Evolutionary conservation across 129 eudicot species (phyloP).

Genomic region (Mikania micrantha): DNA sequence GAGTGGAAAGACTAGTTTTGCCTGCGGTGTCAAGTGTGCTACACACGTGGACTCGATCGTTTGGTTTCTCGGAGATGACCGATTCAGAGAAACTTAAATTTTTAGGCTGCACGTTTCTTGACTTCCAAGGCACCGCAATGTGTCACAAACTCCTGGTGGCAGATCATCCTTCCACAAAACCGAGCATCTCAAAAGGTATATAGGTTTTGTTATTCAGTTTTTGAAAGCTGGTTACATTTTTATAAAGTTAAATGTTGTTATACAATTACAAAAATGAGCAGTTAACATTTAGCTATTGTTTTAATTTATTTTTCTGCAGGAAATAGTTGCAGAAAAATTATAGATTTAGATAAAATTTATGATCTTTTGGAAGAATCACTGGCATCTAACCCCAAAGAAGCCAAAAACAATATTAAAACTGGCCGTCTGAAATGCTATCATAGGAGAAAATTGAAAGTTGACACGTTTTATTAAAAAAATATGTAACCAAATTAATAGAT

Average conservation of each 20-base stretch:
- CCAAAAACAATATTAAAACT: not conserved
- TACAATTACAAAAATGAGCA: not conserved
- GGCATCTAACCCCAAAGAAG: constrained; percentile 18
- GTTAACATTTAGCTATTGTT: not conserved
- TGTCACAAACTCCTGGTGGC: constrained; percentile 66
- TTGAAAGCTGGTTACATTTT: too few relatives aligned
- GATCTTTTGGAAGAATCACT: constrained; percentile 44
- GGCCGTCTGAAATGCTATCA: constrained; percentile 35
- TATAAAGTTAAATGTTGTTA: too few relatives aligned
- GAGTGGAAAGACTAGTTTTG: constrained; percentile 79
- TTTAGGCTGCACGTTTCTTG: constrained; percentile 55
- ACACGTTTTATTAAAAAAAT: constrained; percentile 8
- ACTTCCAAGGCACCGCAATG: constrained; percentile 75
- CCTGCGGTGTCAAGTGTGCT: constrained; percentile 72
- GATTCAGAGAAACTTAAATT: constrained; percentile 46
- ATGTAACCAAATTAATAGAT: not conserved
- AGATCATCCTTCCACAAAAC: constrained; percentile 16
- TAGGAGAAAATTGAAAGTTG: constrained; percentile 30
- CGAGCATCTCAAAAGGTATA: constrained; percentile 33
- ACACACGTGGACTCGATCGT: constrained; percentile 69
- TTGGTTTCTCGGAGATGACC: constrained; percentile 66
- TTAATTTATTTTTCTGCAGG: constrained; percentile 22
- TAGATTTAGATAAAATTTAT: constrained; percentile 39
- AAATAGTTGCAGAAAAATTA: constrained; percentile 1
- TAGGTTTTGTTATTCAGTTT: not conserved